Base-by-base conservation (phyloP, 108 stramenopile species). In the Nitzschia sp. region DNA sequence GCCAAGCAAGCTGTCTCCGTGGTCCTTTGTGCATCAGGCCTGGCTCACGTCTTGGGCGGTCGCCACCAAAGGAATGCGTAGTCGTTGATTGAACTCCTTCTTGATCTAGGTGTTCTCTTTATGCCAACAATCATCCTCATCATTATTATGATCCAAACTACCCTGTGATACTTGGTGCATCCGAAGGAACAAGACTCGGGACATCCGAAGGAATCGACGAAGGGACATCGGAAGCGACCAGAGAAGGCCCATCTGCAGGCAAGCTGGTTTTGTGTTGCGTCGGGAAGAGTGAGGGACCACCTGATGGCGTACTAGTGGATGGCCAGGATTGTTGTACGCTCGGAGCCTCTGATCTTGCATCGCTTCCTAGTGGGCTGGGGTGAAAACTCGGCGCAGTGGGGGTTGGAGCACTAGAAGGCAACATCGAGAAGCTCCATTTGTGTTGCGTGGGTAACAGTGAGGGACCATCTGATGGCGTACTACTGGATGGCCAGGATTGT, bases 101-200 rank as follows among this genome's bases (percentile, higher is more conserved):
- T n/a, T n/a, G n/a, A n/a, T n/a, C n/a, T n/a, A n/a, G n/a, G n/a
- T n/a, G n/a, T n/a, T n/a, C n/a, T n/a, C n/a, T n/a, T n/a, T n/a
- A n/a, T n/a, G n/a, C n/a, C n/a, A n/a, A n/a, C n/a, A n/a, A n/a
- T n/a, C n/a, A n/a, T n/a, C n/a, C n/a, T n/a, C n/a, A n/a, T n/a
- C n/a, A n/a, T n/a, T n/a, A n/a, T n/a, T n/a, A n/a, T n/a, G n/a
- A n/a, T n/a, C n/a, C n/a, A n/a, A n/a, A n/a, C n/a, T n/a, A n/a
- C n/a, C n/a, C n/a, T n/a, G n/a, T n/a, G n/a, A n/a, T n/a, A n/a
- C n/a, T n/a, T n/a, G 23, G 26, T 33, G 3, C 11, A 29, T 29
- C 56, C 6, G n/a, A 21, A 3, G 56, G 56, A 29, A 23, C 27
- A 28, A 58, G 56, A n/a, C 56, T 58, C 4, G 56, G 56, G 5